Evolutionary conservation across 2,329 filamentous ascomycete genomes (phyloP), one percentile per base, ranked within the genome.

Genomic region (Lasiodiplodia gonubiensis): DNA sequence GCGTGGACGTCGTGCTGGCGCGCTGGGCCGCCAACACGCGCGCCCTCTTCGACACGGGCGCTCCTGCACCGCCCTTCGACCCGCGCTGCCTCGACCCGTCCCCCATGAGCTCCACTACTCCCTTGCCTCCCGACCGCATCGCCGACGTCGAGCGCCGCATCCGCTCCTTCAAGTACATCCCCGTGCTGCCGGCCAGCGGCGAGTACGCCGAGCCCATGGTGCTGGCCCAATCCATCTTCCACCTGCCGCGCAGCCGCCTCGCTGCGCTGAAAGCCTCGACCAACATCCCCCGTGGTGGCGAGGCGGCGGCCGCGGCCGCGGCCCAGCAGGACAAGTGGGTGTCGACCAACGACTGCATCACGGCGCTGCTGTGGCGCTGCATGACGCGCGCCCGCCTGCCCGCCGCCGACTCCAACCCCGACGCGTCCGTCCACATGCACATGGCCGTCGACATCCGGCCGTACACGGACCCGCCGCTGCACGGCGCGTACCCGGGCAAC

Each of bases 21-120:
- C 30, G 30, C 30, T 75, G 73, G 74, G 72, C 75, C 21, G 65
- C 71, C 51, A 74, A 74, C 67, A 70, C 70, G 3, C 59, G 64
- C 6, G 71, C 72, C 2, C 68, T 70, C 11, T 57, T 48, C 4
- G 51, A 53, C 5, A 71, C 72, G n/a, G 52, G 21, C 2, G 49
- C 70, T 0, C 70, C 70, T 52, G 37, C 66, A 0, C 65, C 70
- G 7, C 1, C 30, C 8, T 52, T 66, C 25, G 27, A 72, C 23
- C 53, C n/a, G 1, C 3, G 39, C 8, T 25, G 51, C 21, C n/a
- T 71, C 4, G 68, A 63, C 39, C 33, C 53, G 14, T 54, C 71
- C 49, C 21, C 35, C 0, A 39, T 69, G 10, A 51, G 14, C 27
- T 66, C 51, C 0, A 49, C 16, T 7, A 57, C 33, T 16, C 55